Percentiles rank a stretch among this genome's conserved stretches.
These are phyloP conservation scores for Ogataea allantospora DNA, from an alignment of 805 yeast species.

Conservation along the genomic window DNA sequence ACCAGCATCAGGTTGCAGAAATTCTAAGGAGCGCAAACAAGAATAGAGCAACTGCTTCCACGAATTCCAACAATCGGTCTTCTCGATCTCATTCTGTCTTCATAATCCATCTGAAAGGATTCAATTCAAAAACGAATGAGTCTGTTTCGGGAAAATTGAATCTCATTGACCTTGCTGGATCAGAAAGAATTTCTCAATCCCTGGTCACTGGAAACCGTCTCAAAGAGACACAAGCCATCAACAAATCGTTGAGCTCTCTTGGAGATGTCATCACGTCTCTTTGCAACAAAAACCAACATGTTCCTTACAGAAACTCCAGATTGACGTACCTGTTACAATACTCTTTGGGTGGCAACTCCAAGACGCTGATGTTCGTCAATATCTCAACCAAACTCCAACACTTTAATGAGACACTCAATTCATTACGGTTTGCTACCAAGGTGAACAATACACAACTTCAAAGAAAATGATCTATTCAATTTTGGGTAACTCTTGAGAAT, in stretches of 20 bases:
- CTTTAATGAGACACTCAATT: conserved; percentile 75
- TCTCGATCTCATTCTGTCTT: conserved; percentile 91
- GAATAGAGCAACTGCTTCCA: conserved; percentile 76
- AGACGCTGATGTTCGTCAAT: conserved; percentile 91
- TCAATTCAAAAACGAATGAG: conserved; percentile 48
- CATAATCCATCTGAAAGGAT: conserved; percentile 58
- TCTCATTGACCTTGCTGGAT: conserved; percentile 90
- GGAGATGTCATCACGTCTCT: conserved; percentile 77
- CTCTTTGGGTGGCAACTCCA: conserved; percentile 81
- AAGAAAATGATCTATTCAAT: conserved; percentile 1
- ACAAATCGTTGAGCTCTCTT: conserved; percentile 79
- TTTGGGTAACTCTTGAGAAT: conserved; percentile 21
- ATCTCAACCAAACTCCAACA: conserved; percentile 66
- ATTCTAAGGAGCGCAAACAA: conserved; percentile 54
- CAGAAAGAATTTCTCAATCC: conserved; percentile 76
- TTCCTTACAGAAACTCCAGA: conserved; percentile 70
- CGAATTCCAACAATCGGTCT: conserved; percentile 77
- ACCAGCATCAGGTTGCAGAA: conserved; percentile 45
- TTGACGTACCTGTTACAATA: conserved; percentile 81
- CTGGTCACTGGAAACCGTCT: conserved; percentile 78
- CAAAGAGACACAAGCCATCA: conserved; percentile 85
- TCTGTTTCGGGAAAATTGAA: conserved; percentile 61
- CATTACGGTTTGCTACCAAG: conserved; percentile 85
- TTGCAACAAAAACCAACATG: conserved; percentile 40
- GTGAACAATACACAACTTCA: conserved; percentile 54